A percentile compares a stretch with the other conserved stretches of the same genome.
phyloP scores from a whole-genome alignment of 2,329 filamentous ascomycete genomes.

The Cladophialophora carrionii region DNA sequence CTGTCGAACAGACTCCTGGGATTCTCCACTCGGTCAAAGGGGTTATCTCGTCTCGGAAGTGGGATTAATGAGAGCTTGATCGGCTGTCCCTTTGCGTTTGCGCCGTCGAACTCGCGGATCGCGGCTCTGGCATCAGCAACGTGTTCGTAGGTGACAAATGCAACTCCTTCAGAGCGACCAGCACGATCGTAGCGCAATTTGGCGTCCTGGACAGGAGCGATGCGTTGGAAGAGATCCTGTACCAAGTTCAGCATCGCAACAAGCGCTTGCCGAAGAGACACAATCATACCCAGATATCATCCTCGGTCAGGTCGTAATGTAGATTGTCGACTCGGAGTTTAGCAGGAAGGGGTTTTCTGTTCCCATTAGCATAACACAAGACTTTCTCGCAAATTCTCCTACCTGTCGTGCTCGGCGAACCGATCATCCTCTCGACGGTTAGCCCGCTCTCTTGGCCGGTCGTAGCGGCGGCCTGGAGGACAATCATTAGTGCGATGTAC shows the following conservation, averaged over 20 bases:
- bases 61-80: conserved; percentile 73
- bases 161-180: conserved; percentile 82
- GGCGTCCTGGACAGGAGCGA: conserved; percentile 71
- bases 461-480: conserved; percentile 34
- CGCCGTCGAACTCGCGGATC: conserved; percentile 80
- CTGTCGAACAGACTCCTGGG: conserved; percentile 69
- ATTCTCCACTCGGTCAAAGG: conserved; percentile 56
- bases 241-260: conserved; percentile 19
- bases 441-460: conserved; percentile 27
- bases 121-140: conserved; percentile 73
- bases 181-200: conserved; percentile 82
- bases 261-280: background rate
- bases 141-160: conserved; percentile 78
- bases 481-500: conserved; percentile 39
- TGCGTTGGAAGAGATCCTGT: conserved; percentile 77
- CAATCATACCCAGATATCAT: conserved; percentile 71
- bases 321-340: conserved; percentile 86
- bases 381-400: conserved; percentile 39
- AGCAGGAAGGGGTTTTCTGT: conserved; percentile 60
- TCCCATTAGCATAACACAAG: conserved; percentile 37
- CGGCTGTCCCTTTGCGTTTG: conserved; percentile 86
- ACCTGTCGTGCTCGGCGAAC: conserved; percentile 46
- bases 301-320: conserved; percentile 86
- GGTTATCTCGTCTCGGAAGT: conserved; percentile 50
- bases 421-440: conserved; percentile 41